Evolutionary conservation across 2,329 filamentous ascomycete species (phyloP), one percentile per base, ranked within the genome.

Genomic region (Pyricularia grisea): DNA sequence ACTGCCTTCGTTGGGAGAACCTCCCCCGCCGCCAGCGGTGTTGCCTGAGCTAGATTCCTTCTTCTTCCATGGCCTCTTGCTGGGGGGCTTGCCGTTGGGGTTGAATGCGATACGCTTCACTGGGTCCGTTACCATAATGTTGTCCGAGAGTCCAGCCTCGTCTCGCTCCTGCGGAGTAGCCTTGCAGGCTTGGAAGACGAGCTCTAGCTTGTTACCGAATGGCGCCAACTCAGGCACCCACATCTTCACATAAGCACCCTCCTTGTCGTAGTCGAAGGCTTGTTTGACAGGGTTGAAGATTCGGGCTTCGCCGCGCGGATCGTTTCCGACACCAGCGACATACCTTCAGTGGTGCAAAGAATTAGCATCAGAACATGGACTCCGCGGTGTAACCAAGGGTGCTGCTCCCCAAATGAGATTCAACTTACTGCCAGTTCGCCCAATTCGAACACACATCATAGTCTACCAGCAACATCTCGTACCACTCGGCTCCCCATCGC

Each of bases 271-370:
- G 72, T 93, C 90, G 63, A 91, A 86, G 0, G 88, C 90, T 76
- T 94, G 92, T 76, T 94, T 94, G 66, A 94, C 87, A 0, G 91
- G 91, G 74, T 94, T 94, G 82, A 94, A 94, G 17, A 91, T 86
- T n/a, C 92, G 82, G 0, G 86, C 86, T 6, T 90, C 86, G 7
- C 88, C 88, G 27, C 91, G 81, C 0, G 91, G 92, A 72, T 94
- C 91, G 72, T 93, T 94, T 9, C 92, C 92, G 0, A 94, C 90
- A 0, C 92, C 92, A 0, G 91, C 85, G 0, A 92, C 87, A 71
- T 94, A 94, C 25, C 60, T 63, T 7, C 14, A 4, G 58, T 61
- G 23, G 17, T 25, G 58, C 42, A 25, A 10, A 60, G 4, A 28
- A 17, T 61, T 28, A 61, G 58, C n/a, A n/a, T 55, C 58, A 27